Evolutionary conservation across 805 yeast species (phyloP).

Genomic region (Saccharomycopsis sp.): DNA sequence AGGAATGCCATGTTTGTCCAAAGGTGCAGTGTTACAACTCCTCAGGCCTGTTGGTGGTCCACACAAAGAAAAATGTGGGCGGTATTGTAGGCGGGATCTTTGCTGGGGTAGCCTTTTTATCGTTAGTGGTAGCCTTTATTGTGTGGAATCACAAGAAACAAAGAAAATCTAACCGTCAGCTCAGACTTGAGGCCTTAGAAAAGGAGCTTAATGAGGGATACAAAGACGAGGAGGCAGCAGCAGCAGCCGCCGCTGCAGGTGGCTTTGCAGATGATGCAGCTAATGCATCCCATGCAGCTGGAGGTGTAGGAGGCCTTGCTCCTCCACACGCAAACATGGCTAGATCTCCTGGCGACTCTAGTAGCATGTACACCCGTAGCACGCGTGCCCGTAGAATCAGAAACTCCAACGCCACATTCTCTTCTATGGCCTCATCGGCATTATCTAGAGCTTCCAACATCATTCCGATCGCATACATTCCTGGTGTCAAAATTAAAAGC

Average conservation of each 20-base stretch:
- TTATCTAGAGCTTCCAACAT: conserved; percentile 80
- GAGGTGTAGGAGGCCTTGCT: not conserved
- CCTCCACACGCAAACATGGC: not conserved
- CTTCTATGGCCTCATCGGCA: conserved; percentile 50
- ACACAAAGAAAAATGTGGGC: conserved; percentile 16
- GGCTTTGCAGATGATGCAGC: not conserved
- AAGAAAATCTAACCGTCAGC: conserved; percentile 11
- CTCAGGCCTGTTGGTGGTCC: not conserved
- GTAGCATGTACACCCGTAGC: conserved; percentile 8
- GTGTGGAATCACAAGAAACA: conserved; percentile 19
- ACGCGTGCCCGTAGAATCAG: not conserved
- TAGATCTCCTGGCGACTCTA: not conserved
- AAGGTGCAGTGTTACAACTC: not conserved
- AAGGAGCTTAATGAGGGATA: conserved; percentile 14
- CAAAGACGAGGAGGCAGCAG: conserved; percentile 4
- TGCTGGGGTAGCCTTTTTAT: conserved; percentile 17
- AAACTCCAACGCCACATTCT: conserved; percentile 10
- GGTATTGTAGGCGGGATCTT: conserved; percentile 21
- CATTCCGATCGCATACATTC: conserved; percentile 87
- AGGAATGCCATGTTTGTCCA: not conserved
- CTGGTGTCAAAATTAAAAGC: conserved; percentile 75
- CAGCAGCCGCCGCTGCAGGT: conserved; percentile 1
- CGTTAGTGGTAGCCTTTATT: conserved; percentile 12
- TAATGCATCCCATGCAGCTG: not conserved
- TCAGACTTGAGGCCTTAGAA: conserved; percentile 19